A percentile compares a stretch with the other conserved stretches of the same genome.
These are phyloP conservation scores for Eimeria maxima DNA, from an alignment of 169 alveolate genomes.

Conservation along the genomic window DNA sequence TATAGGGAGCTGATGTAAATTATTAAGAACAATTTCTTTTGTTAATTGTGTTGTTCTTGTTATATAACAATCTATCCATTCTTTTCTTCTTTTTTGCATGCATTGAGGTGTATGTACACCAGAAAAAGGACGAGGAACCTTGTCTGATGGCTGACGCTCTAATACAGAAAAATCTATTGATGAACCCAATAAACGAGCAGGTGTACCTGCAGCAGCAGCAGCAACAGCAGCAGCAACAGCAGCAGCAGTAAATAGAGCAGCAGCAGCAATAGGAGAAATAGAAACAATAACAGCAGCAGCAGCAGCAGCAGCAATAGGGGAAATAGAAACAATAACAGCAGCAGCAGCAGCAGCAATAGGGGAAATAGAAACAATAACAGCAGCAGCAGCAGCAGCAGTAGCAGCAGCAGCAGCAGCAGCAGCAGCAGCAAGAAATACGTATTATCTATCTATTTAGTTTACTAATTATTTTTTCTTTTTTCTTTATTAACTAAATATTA, in stretches of 20 bases:
- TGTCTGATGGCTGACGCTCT: conserved; percentile 92
- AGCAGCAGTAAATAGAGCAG: conserved; percentile 13
- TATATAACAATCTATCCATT: conserved; percentile 89
- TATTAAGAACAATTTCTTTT: conserved; percentile 86
- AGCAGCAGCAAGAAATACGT: neutral
- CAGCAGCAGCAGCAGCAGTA: too few species aligned
- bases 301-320: neutral
- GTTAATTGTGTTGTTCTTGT: conserved; percentile 92
- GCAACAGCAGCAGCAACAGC: conserved; percentile 21
- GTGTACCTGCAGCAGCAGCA: conserved; percentile 91
- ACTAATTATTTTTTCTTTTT: too few species aligned
- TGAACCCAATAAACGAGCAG: conserved; percentile 91
- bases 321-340: neutral
- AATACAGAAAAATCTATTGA: conserved; percentile 91
- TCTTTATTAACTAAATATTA: too few species aligned
- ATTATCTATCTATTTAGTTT: neutral
- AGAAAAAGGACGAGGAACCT: conserved; percentile 91
- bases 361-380: too few species aligned
- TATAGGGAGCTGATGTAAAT: conserved; percentile 83
- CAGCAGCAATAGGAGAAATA: neutral
- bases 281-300: neutral
- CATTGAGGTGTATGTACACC: conserved; percentile 79
- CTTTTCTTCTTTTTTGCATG: conserved; percentile 65
- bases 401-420: too few species aligned
- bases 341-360: conserved; percentile 1